A percentile compares a stretch with the other conserved stretches of the same genome.
Conservation (phyloP, 2,329 filamentous ascomycete genomes). For the Cladosporium sp. region DNA sequence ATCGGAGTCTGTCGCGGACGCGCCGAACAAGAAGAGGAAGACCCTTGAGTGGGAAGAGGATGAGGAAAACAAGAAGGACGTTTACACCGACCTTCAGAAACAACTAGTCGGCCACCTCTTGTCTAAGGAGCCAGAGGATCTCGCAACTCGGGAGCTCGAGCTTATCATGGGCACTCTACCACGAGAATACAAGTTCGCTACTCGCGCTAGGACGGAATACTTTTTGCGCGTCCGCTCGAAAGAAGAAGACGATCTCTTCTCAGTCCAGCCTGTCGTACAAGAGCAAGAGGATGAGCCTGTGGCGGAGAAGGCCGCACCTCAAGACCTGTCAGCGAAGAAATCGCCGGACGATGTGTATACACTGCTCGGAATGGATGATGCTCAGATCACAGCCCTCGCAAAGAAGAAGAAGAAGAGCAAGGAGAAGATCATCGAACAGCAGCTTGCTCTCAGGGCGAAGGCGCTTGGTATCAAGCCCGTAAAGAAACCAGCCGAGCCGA, state of each 20-base stretch:
- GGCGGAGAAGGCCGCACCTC: slow-evolving; percentile 25
- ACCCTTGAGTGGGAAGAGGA: slow-evolving; percentile 43
- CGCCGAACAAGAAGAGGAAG: slow-evolving; percentile 48
- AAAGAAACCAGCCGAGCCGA: slow-evolving; percentile 33
- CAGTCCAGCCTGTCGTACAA: slow-evolving; percentile 54
- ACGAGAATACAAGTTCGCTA: slow-evolving; percentile 66
- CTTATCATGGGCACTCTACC: slow-evolving; percentile 54
- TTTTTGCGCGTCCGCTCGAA: slow-evolving; percentile 76
- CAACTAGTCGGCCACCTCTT: slow-evolving; percentile 51
- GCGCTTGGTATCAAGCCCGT: slow-evolving; percentile 33
- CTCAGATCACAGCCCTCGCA: slow-evolving; percentile 25
- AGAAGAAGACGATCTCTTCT: slow-evolving; percentile 79
- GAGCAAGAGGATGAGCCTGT: slow-evolving; percentile 42
- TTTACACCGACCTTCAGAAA: slow-evolving; percentile 48
- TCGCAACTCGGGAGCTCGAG: slow-evolving; percentile 62
- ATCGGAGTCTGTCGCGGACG: slow-evolving; percentile 46
- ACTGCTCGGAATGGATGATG: slow-evolving; percentile 21
- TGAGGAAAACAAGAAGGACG: slow-evolving; percentile 49
- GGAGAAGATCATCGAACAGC: slow-evolving; percentile 72
- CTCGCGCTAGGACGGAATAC: slow-evolving; percentile 68
- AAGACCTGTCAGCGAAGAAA: slow-evolving; percentile 27
- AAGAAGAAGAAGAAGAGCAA: slow-evolving; percentile 71
- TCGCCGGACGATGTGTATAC: slow-evolving; percentile 20
- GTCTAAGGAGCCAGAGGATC: slow-evolving; percentile 66
- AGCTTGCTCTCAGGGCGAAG: slow-evolving; percentile 56